Base-by-base conservation (phyloP, 495 filamentous ascomycete genomes). In the Podospora pseudopauciseta region DNA sequence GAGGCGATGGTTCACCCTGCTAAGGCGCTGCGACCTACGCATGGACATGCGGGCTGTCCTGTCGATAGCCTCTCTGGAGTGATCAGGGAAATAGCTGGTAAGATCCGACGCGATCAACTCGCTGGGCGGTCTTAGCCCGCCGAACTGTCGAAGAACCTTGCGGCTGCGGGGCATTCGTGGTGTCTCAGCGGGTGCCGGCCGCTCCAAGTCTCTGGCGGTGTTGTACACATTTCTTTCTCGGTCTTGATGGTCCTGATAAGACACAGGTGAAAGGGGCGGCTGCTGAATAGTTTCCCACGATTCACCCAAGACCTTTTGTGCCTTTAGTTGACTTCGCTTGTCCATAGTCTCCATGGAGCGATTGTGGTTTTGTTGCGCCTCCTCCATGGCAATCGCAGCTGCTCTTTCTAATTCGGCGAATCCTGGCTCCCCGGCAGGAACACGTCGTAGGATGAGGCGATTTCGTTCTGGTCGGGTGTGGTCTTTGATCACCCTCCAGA, bases 71-170 rank as follows among this genome's bases (percentile, higher is more conserved):
- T 97, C 92, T 63, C 90, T 87, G 53, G 92, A 89, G 74, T 97
- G 93, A 72, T 96, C 94, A 2, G 95, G 95, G 86, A 99, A 99
- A 81, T 97, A 99, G 6, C 94, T 94, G 15, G 91, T 91, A 55
- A 98, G 84, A 75, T 99, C 95, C 30, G 93, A 93, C 60, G 94
- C 95, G 74, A 99, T 98, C 81, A 99, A 85, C 80, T 98, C 96
- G 77, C 93, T 97, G 3, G 96, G 96, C 19, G 95, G 95, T 73
- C 95, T 83, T 66, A 93, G 87, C 63, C 96, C 95, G 74, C 96
- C 92, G 83, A 97, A 97, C 65, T 83, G 84, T 63, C 84, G 80
- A 20, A 87, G 74, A 11, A 76, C 88, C 84, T 74, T 94, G 77
- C 80, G 89, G 85, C 74, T 87, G 76, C 72, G 86, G 76, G 57